Percentiles rank a stretch among this genome's conserved stretches.
Evolutionary conservation across 2,329 filamentous ascomycete species (phyloP).

Genomic region (Diaporthe aspalathi): DNA sequence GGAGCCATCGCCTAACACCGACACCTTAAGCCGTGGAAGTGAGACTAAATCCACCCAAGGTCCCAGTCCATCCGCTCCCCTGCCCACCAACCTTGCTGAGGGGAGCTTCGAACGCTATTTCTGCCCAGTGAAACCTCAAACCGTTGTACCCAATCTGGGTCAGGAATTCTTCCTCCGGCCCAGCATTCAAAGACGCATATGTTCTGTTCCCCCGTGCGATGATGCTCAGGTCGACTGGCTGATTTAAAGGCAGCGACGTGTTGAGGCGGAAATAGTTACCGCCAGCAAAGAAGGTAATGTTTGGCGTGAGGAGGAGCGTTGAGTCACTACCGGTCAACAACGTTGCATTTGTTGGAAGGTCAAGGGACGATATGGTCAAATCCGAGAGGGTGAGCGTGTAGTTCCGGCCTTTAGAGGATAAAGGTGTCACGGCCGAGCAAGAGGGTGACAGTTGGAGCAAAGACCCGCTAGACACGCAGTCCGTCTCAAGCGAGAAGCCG

Average conservation of each 20-base stretch:
- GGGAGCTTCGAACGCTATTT: slow-evolving; percentile 59
- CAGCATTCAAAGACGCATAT: slow-evolving; percentile 43
- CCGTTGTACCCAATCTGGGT: slow-evolving; percentile 57
- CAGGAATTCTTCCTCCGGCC: slow-evolving; percentile 53
- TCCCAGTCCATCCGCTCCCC: slow-evolving; percentile 47
- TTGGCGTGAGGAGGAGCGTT: slow-evolving; percentile 54
- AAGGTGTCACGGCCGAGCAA: slow-evolving; percentile 59
- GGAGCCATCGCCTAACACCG: too few species aligned
- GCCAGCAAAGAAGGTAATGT: slow-evolving; percentile 50
- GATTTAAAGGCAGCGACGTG: slow-evolving; percentile 46
- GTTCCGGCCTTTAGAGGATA: slow-evolving; percentile 65
- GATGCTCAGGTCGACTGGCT: slow-evolving; percentile 48
- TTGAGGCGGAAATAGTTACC: slow-evolving; percentile 52
- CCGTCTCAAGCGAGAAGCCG: slow-evolving; percentile 52
- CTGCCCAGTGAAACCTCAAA: slow-evolving; percentile 53
- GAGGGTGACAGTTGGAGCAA: slow-evolving; percentile 48
- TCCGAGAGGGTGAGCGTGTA: slow-evolving; percentile 62
- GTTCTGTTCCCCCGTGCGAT: slow-evolving; percentile 49
- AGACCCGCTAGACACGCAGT: slow-evolving; percentile 48
- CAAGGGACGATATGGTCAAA: slow-evolving; percentile 49
- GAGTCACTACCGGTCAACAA: slow-evolving; percentile 58
- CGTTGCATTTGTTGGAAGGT: slow-evolving; percentile 49
- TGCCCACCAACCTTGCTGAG: slow-evolving; percentile 52
- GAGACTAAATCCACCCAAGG: slow-evolving; percentile 47
- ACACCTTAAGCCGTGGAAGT: slow-evolving; percentile 39